phyloP scores from a whole-genome alignment of 345 rosid species.

The Salix viminalis region DNA sequence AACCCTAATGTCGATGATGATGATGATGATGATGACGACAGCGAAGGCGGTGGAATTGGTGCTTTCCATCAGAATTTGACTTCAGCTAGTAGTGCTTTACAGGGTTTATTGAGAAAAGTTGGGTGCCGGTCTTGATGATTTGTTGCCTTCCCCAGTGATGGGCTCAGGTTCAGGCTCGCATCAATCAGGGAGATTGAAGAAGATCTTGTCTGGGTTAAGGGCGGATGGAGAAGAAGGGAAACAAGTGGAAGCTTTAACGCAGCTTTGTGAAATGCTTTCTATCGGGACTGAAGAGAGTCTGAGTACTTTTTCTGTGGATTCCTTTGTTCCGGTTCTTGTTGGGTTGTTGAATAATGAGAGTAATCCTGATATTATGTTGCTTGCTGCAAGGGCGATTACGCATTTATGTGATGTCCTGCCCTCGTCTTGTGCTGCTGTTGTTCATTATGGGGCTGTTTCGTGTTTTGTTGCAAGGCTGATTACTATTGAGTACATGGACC shows the following conservation, averaged over 20 bases:
- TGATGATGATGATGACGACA: constrained; percentile 81
- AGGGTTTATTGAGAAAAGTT: constrained; percentile 86
- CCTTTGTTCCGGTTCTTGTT: constrained; percentile 92
- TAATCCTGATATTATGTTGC: constrained; percentile 96
- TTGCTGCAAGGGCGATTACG: constrained; percentile 95
- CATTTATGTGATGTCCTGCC: constrained; percentile 97
- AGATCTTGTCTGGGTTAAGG: constrained; percentile 85
- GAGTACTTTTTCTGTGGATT: constrained; percentile 93
- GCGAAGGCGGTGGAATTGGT: constrained; percentile 71
- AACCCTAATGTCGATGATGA: constrained; percentile 49
- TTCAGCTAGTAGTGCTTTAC: constrained; percentile 93
- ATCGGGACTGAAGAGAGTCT: constrained; percentile 96
- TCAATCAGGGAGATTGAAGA: constrained; percentile 79
- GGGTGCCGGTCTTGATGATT: constrained; percentile 92
- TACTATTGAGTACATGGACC: constrained; percentile 97
- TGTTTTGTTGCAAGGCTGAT: constrained; percentile 91
- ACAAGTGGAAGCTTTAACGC: constrained; percentile 97
- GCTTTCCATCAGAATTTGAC: constrained; percentile 81
- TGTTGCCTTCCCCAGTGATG: constrained; percentile 73
- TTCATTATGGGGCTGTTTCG: constrained; percentile 90
- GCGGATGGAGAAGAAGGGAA: constrained; percentile 96
- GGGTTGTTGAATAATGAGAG: constrained; percentile 90
- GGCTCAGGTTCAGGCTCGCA: constrained; percentile 89
- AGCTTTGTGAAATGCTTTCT: constrained; percentile 92
- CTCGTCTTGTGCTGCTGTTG: constrained; percentile 96